A percentile compares a stretch with the other conserved stretches of the same genome.
These are phyloP conservation scores for Botryotinia globosa DNA, from an alignment of 2,329 filamentous ascomycete species.

Conservation along the genomic window DNA sequence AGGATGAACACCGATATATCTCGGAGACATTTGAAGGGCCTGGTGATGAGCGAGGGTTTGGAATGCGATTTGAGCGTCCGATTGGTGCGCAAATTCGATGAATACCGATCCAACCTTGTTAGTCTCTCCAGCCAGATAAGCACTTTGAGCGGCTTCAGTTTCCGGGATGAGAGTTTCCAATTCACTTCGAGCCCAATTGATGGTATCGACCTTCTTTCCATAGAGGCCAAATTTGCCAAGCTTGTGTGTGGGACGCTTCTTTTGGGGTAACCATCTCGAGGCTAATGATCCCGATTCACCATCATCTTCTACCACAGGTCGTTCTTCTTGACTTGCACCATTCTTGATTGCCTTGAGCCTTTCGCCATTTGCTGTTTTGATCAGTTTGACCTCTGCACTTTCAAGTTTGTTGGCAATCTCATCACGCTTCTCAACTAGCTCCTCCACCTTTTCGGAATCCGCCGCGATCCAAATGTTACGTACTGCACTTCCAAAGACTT, in stretches of 20 bases:
- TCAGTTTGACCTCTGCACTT: constrained; percentile 79
- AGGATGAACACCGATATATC: constrained; percentile 79
- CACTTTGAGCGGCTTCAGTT: constrained; percentile 64
- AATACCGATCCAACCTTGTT: constrained; percentile 68
- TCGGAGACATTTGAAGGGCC: constrained; percentile 76
- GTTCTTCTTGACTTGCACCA: constrained; percentile 44
- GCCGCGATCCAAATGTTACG: constrained; percentile 81
- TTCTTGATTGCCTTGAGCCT: constrained; percentile 68
- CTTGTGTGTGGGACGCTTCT: constrained; percentile 74
- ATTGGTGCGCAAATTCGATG: constrained; percentile 81
- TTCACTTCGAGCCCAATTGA: constrained; percentile 81
- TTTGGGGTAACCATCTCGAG: constrained; percentile 68
- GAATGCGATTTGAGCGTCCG: constrained; percentile 80
- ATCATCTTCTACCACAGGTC: constrained; percentile 52
- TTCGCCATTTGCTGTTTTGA: constrained; percentile 72
- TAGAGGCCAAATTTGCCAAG: constrained; percentile 66
- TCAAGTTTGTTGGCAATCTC: constrained; percentile 79
- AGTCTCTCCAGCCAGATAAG: constrained; percentile 63
- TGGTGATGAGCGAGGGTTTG: constrained; percentile 87
- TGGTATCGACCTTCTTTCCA: constrained; percentile 90
- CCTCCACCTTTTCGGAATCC: constrained; percentile 72
- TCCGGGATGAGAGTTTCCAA: constrained; percentile 72
- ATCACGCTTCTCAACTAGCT: constrained; percentile 79
- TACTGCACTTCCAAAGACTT: constrained; percentile 78
- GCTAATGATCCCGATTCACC: constrained; percentile 68